A percentile compares a stretch with the other conserved stretches of the same genome.
Conservation (phyloP, 306 rosid genomes). For the Coriaria nepalensis region DNA sequence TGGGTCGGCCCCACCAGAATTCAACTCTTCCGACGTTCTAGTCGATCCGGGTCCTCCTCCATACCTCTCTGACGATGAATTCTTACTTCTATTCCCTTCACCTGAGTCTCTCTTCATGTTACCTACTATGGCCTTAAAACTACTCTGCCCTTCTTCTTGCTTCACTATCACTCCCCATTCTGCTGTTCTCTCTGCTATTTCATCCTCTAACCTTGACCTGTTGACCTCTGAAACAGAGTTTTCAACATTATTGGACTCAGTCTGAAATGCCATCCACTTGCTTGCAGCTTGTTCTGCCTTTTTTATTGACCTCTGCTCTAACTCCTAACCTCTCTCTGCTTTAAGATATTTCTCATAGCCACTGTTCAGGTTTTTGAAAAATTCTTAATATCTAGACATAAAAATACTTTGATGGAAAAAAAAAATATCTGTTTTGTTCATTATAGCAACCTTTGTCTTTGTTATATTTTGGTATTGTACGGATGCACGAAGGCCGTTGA, state of each 20-base stretch:
- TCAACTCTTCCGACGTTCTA: slow-evolving; percentile 46
- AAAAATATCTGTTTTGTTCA: slow-evolving; percentile 6
- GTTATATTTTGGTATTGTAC: no score
- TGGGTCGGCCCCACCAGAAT: slow-evolving; percentile 17
- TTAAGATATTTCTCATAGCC: slow-evolving; percentile 6
- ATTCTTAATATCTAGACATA: no score
- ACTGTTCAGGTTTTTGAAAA: neutral
- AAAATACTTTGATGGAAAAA: no score
- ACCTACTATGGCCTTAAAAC: neutral
- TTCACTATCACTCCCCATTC: slow-evolving; percentile 75
- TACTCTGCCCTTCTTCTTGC: slow-evolving; percentile 19
- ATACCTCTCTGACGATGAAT: slow-evolving; percentile 7
- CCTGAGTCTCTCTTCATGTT: slow-evolving; percentile 8
- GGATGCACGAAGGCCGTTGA: slow-evolving; percentile 9
- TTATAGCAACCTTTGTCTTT: neutral
- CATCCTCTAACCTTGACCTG: slow-evolving; percentile 27
- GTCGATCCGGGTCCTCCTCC: slow-evolving; percentile 29
- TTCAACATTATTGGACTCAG: neutral
- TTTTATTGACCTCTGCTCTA: neutral
- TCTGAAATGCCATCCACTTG: slow-evolving; percentile 11
- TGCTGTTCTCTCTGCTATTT: slow-evolving; percentile 58
- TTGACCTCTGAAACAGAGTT: neutral
- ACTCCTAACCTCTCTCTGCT: neutral
- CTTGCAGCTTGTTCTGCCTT: neutral
- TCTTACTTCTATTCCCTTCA: slow-evolving; percentile 19